Percentiles rank a stretch among this genome's conserved stretches.
phyloP scores from a whole-genome alignment of 202 grass and related monocot species.

The Schoenoplectus tabernaemontani region DNA sequence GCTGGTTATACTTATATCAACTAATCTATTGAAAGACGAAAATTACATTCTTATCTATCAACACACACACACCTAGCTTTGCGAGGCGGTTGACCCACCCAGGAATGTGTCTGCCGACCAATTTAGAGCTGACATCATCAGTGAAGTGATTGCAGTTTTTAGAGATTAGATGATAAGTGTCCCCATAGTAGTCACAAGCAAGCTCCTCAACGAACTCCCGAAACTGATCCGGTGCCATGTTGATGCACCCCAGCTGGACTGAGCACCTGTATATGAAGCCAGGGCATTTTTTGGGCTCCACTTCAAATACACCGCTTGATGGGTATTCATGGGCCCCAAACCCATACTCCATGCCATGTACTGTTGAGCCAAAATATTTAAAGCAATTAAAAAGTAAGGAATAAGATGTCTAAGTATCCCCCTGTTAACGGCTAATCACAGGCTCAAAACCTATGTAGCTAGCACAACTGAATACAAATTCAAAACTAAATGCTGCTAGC shows the following conservation, averaged over 20 bases:
- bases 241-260: slow-evolving; percentile 57
- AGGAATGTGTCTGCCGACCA: slow-evolving; percentile 73
- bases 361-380: slow-evolving; percentile 31
- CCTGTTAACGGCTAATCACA: not conserved
- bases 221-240: slow-evolving; percentile 48
- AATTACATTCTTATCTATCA: not conserved
- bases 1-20: not conserved
- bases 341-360: slow-evolving; percentile 77
- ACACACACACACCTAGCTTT: slow-evolving; percentile 51
- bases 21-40: slow-evolving; percentile 12
- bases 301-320: slow-evolving; percentile 88
- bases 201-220: slow-evolving; percentile 66
- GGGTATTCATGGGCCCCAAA: slow-evolving; percentile 87
- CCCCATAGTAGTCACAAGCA: slow-evolving; percentile 82
- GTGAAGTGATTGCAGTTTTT: slow-evolving; percentile 99
- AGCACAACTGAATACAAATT: not conserved
- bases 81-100: slow-evolving; percentile 94
- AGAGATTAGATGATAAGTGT: slow-evolving; percentile 92
- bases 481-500: not conserved
- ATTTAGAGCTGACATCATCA: slow-evolving; percentile 69
- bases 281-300: slow-evolving; percentile 81
- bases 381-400: slow-evolving; percentile 18
- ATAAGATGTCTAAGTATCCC: not conserved
- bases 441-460: not conserved
- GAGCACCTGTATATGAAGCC: slow-evolving; percentile 79